Base-by-base conservation (phyloP, 768 basidiomycete genomes). In the Rhodotorula graminis region DNA sequence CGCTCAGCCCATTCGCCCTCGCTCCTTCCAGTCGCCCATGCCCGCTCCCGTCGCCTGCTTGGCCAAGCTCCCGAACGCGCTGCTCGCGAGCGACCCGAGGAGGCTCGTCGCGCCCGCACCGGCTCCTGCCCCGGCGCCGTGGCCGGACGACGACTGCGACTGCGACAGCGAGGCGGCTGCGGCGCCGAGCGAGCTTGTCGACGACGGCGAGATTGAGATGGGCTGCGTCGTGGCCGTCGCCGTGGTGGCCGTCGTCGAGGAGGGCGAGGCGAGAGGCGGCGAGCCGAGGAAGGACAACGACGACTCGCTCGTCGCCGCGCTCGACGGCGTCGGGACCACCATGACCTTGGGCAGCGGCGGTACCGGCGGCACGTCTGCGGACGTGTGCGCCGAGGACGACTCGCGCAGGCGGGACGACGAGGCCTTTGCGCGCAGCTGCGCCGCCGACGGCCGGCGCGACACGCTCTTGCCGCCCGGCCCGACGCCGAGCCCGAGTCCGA, bases 361-460 rank as follows among this genome's bases (percentile, higher is more conserved):
- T 21, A 57, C 2, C 14, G 47, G 46, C 46, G 59, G 53, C 58
- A 59, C 23, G n/a, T 52, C 27, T 42, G 61, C 31, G 46, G n/a
- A 0, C 4, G 18, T 11, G 42, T 21, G 6, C 50, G 33, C 4
- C n/a, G 40, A 1, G 50, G 37, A 11, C 19, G 42, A 61, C 19
- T 68, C 63, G 29, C 67, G 52, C 31, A 72, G 40, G 2, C 67
- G 66, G 12, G 67, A 65, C 9, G 53, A 53, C 3, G 71, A 72
- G 2, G 63, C 44, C 23, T 12, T 46, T 3, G 58, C 11, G n/a
- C 71, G 66, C 14, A 72, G 64, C 19, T 68, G 60, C 15, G 63
- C 49, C 9, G 62, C 37, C 12, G 67, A 68, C 0, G 71, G 52
- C 0, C 64, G 61, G 19, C 71, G 57, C 23, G 71, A 72, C 8